Evolutionary conservation across 129 eudicot genomes (phyloP), one percentile per base, ranked within the genome.

Genomic region (Centella asiatica): DNA sequence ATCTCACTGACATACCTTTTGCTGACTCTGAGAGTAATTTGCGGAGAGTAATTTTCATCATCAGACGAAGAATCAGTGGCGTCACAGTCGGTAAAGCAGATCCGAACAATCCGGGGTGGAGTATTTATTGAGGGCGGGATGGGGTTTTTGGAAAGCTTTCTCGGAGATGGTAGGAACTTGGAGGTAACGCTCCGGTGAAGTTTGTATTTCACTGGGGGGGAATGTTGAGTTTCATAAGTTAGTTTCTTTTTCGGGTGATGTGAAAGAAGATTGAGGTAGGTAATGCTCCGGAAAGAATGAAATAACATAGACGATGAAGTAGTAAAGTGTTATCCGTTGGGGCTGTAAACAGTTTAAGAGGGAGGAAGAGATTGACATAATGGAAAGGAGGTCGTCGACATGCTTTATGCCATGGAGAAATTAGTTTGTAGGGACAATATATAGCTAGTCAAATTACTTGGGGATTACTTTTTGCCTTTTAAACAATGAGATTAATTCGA

Each of bases 61-160:
- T 52, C 58, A 52, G 32, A 23, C 2, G 58, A 52, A 26, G 58
- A 52, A 26, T 52, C 58, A 52, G 58, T 52, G 58, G 58, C 58
- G 26, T 52, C 58, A 1, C n/a, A 11, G 58, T 52, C 58, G 0
- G 58, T 52, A 33, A 14, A 52, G 58, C 5, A 26, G 26, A 52
- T 52, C 34, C 58, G 19, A 24, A 52, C 58, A 17, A 52, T 33
- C 58, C 58, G 18, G 1, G 58, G 25, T 20, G 25, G 34, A 52
- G n/a, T n/a, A n/a, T n/a, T n/a, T n/a, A n/a, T n/a, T n/a, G n/a
- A n/a, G n/a, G n/a, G n/a, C n/a, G n/a, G n/a, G n/a, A n/a, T n/a
- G n/a, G n/a, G n/a, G n/a, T 52, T 26, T 17, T 52, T 15, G 12
- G 34, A 17, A 2, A 28, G n/a, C 31, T 29, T 23, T 19, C 26